Conservation (phyloP, 2,329 filamentous ascomycete genomes). For the Herpomyces periplanetae region DNA sequence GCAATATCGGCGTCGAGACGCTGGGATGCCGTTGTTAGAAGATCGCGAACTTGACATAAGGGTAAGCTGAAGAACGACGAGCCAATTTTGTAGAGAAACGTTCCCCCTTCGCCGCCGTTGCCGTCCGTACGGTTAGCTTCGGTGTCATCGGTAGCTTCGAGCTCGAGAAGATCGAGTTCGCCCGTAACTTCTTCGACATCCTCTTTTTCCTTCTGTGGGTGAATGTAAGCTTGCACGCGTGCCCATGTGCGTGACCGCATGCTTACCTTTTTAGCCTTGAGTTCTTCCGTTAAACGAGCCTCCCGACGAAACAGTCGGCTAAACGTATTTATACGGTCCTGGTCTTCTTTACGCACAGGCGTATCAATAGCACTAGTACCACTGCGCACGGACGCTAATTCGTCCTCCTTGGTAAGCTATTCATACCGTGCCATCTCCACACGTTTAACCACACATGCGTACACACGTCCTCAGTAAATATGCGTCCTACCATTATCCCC, state of each 20-base stretch:
- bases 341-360: conserved; percentile 77
- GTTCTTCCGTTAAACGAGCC: conserved; percentile 31
- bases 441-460: too few species aligned
- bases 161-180: conserved; percentile 76
- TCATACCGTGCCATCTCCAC: too few species aligned
- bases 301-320: conserved; percentile 71
- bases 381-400: too few species aligned
- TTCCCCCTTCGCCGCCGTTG: too few species aligned
- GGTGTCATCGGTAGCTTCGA: too few species aligned
- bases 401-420: conserved; percentile 74
- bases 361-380: conserved; percentile 38
- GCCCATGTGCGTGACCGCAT: conserved; percentile 2
- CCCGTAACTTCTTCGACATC: conserved; percentile 68
- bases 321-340: conserved; percentile 96
- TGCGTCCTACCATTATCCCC: too few species aligned
- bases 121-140: too few species aligned
- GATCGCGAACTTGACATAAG: conserved; percentile 44
- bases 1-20: conserved; percentile 37
- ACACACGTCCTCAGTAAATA: too few species aligned
- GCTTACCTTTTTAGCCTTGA: conserved; percentile 35
- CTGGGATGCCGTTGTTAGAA: conserved; percentile 29
- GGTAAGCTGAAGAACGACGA: conserved; percentile 73
- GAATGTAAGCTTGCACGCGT: conserved; percentile 1
- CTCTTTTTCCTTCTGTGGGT: conserved; percentile 64
- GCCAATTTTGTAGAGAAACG: conserved; percentile 93